Evolutionary conservation across 176 grass and related monocot species (phyloP), one percentile per base, ranked within the genome.

Genomic region (Phragmites australis): DNA sequence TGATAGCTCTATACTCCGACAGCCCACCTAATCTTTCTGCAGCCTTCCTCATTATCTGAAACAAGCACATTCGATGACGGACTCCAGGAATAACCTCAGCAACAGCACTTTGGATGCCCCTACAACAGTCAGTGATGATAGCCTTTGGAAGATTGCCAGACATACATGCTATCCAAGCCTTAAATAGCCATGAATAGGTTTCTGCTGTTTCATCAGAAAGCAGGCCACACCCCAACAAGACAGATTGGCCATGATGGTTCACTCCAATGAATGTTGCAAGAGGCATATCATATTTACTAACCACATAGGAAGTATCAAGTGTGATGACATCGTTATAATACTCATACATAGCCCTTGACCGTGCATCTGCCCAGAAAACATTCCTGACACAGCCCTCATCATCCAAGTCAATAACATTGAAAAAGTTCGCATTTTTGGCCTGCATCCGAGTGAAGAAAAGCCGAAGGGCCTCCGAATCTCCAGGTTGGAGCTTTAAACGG

Each of bases 391-490:
- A 76, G 16, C 95, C 92, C 82, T 94, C 92, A 61, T 93, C 83
- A 47, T 98, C 96, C 71, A 98, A 83, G 89, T 94, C 96, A 22
- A 94, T 82, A 9, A 93, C 84, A 53, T 87, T 91, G 80, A 93
- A 98, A 82, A 98, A 98, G 66, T 85, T 95, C 21, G 90, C 71
- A 89, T 93, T 98, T 82, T 93, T 98, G 7, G 96, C 96, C 37
- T 98, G 96, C 92, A 98, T 98, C 65, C 88, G 84, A 15, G 96
- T 98, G 52, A 95, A 95, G 86, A 98, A 98, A 74, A 98, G 77
- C 16, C 90, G 72, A 81, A 94, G 82, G 31, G 90, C 84, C 86
- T 98, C 96, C 18, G 92, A 85, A 93, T 95, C 92, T 37, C 96
- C 92, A 86, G 76, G 85, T 23, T 89, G 88, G 67, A 98, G 64